Evolutionary conservation across 1,284 basidiomycete genomes (phyloP), one percentile per base, ranked within the genome.

Genomic region (Cryptococcus amylolentus): DNA sequence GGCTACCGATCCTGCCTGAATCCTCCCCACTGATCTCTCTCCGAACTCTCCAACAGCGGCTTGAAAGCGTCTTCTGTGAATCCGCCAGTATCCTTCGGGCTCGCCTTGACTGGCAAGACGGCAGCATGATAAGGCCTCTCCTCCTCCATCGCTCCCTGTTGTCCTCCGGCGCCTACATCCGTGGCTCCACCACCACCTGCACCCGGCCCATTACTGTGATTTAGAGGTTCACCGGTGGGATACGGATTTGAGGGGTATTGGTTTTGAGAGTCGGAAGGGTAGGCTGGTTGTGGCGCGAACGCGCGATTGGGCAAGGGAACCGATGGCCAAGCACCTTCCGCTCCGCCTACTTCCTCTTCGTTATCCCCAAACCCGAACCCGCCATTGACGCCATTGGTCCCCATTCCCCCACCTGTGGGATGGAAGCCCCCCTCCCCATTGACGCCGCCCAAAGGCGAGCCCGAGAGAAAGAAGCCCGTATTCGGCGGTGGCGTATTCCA

Each of bases 11-110:
- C 48, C 18, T 51, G 43, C 31, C 49, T 58, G 46, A 61, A 64
- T 27, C 55, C 57, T 27, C 41, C 53, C 60, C 55, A 57, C 52
- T 58, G 52, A 37, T 58, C 41, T 38, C 49, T 49, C 39, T 51
- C 50, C 47, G 56, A 42, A 16, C 57, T 48, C 37, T 65, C 62
- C 67, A 67, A 72, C 0, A 74, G 60, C 0, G 71, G 70, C 45
- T 62, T 67, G 63, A 75, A 75, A 2, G 72, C 72, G 57, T 75
- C 72, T 38, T 70, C 65, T 0, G 60, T 59, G 49, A 75, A 75
- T 5, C 70, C 71, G 7, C 58, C 66, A 1, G 65, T 60, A 49
- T 70, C 62, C 40, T 60, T 62, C n/a, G 70, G 68, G 37, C 62
- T 66, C 13, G 68, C 68, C 44, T 59, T 61, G n/a, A 61, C 48